phyloP scores from a whole-genome alignment of 176 grass and related monocot species.

The Canna indica region DNA sequence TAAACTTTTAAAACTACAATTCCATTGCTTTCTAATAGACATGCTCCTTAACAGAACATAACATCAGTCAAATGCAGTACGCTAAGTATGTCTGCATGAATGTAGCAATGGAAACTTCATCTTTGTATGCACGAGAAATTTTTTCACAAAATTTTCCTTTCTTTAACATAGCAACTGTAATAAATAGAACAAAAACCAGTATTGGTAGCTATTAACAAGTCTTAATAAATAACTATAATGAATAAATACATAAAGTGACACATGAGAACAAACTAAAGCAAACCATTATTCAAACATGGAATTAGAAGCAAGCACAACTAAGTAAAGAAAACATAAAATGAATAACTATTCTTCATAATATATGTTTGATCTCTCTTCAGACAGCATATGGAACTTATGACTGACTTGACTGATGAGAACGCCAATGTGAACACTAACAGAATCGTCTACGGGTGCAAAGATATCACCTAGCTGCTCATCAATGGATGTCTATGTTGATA shows the following conservation, averaged over 20 bases:
- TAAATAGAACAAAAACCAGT: neutral
- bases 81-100: no score
- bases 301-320: neutral
- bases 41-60: no score
- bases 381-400: neutral
- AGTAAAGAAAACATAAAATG: neutral
- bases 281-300: neutral
- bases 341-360: neutral
- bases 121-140: no score
- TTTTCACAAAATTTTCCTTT: no score
- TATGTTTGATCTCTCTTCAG: neutral
- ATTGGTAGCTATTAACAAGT: neutral
- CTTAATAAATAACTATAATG: neutral
- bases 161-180: neutral
- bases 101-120: no score
- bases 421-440: neutral
- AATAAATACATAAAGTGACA: constrained; percentile 1
- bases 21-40: no score
- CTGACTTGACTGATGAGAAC: neutral
- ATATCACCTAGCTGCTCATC: neutral
- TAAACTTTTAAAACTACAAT: neutral
- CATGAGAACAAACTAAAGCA: neutral
- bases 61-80: no score
- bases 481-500: constrained; percentile 24
- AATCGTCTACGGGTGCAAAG: neutral